phyloP scores from a whole-genome alignment of 1,284 basidiomycete species.

The Takashimella tepidaria region DNA sequence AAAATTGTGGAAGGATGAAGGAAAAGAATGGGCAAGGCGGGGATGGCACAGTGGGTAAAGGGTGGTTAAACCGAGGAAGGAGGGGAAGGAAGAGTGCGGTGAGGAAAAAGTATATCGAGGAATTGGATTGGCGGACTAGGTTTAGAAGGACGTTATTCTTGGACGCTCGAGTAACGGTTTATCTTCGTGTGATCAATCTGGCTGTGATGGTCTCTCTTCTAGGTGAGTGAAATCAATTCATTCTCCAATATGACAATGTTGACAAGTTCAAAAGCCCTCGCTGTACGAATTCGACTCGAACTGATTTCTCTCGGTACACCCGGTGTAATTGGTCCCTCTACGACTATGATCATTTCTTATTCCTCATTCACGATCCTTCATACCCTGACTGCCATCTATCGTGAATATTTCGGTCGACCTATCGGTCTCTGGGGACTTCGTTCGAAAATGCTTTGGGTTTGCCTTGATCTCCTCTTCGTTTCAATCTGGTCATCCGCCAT shows the following conservation, averaged over 20 bases:
- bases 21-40: not conserved
- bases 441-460: conserved; percentile 50
- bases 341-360: conserved; percentile 52
- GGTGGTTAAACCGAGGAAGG: conserved; percentile 12
- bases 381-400: conserved; percentile 48
- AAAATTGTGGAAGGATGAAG: conserved; percentile 4
- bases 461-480: conserved; percentile 52
- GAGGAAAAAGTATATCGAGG: conserved; percentile 14
- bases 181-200: conserved; percentile 52
- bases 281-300: conserved; percentile 46
- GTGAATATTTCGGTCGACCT: conserved; percentile 54
- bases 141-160: conserved; percentile 46
- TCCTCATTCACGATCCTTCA: conserved; percentile 52
- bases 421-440: conserved; percentile 55
- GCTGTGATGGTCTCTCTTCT: conserved; percentile 48
- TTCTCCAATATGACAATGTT: not conserved
- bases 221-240: conserved; percentile 27
- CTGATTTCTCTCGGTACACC: conserved; percentile 36
- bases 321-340: conserved; percentile 53
- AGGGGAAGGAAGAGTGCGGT: not conserved
- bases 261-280: conserved; percentile 34
- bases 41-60: conserved; percentile 6
- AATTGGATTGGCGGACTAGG: conserved; percentile 27
- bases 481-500: conserved; percentile 44
- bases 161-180: conserved; percentile 52